Evolutionary conservation across 371 early-diverging fungal species (phyloP).

Genomic region (Rhizopus stolonifer): DNA sequence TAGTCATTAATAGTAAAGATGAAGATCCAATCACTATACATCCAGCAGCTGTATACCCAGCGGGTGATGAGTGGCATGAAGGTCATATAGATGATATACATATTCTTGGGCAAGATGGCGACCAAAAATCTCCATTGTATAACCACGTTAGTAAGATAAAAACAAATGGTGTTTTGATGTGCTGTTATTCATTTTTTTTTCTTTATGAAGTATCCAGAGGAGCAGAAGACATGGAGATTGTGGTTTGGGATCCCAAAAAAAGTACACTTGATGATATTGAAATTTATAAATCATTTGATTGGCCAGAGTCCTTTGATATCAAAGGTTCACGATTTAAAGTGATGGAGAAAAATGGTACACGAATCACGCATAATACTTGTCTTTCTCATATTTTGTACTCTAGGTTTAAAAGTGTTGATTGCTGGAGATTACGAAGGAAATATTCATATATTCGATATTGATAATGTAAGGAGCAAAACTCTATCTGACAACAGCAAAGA

Average conservation of each 20-base stretch:
- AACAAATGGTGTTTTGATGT: not conserved
- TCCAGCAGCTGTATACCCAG: constrained; percentile 37
- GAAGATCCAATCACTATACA: not conserved
- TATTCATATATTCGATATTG: constrained; percentile 40
- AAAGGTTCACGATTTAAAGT: constrained; percentile 39
- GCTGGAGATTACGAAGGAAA: constrained; percentile 48
- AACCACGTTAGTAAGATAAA: constrained; percentile 15
- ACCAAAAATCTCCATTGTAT: constrained; percentile 6
- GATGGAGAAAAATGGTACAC: constrained; percentile 28
- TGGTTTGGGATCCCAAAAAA: constrained; percentile 38
- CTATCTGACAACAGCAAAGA: constrained; percentile 37
- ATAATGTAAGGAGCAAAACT: constrained; percentile 28
- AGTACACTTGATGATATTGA: constrained; percentile 40
- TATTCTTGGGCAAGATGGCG: constrained; percentile 31
- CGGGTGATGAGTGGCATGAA: constrained; percentile 61
- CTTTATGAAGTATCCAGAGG: constrained; percentile 16
- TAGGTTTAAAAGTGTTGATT: constrained; percentile 32
- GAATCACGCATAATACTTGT: not conserved
- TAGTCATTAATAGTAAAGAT: not conserved
- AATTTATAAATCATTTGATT: constrained; percentile 33
- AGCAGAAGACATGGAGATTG: constrained; percentile 39
- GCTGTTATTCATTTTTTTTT: not conserved
- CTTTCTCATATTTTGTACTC: not conserved
- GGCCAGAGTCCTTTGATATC: constrained; percentile 36
- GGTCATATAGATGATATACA: constrained; percentile 57